Percentiles rank a stretch among this genome's conserved stretches.
Evolutionary conservation across 2,329 filamentous ascomycete genomes (phyloP).

Genomic region (Colletotrichum australisinense): DNA sequence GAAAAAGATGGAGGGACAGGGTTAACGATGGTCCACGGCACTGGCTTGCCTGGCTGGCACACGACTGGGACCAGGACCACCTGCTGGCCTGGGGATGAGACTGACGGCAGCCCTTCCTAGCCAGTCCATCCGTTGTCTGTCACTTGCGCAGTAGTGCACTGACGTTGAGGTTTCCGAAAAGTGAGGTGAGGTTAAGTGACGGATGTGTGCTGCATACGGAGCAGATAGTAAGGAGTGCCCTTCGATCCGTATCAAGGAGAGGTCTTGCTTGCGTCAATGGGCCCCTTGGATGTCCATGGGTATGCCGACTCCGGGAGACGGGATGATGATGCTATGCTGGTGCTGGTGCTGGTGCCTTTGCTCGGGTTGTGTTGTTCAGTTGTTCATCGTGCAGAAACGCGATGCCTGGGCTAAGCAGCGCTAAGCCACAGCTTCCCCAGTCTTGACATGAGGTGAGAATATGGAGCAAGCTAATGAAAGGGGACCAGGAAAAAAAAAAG

Average conservation of each 20-base stretch:
- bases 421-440: conserved; percentile 36
- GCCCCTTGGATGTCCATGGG: background rate
- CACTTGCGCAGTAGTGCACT: conserved; percentile 9
- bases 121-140: conserved; percentile 23
- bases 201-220: background rate
- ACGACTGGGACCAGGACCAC: conserved; percentile 6
- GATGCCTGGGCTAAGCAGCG: conserved; percentile 32
- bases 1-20: background rate
- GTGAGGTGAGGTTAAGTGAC: background rate
- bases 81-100: conserved; percentile 30
- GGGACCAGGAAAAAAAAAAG: background rate
- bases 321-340: background rate
- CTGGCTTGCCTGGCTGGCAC: conserved; percentile 16
- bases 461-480: conserved; percentile 12
- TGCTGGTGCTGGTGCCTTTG: background rate
- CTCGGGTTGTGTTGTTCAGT: conserved; percentile 15
- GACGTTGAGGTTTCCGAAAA: conserved; percentile 5
- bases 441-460: conserved; percentile 25
- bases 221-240: background rate
- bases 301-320: background rate
- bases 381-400: conserved; percentile 29
- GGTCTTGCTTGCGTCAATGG: conserved; percentile 10
- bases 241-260: background rate
- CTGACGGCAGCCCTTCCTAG: conserved; percentile 27
- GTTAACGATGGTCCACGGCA: conserved; percentile 14